Percentiles rank a stretch among this genome's conserved stretches.
phyloP scores from a whole-genome alignment of 2,329 filamentous ascomycete genomes.

The Sclerotinia glacialis region DNA sequence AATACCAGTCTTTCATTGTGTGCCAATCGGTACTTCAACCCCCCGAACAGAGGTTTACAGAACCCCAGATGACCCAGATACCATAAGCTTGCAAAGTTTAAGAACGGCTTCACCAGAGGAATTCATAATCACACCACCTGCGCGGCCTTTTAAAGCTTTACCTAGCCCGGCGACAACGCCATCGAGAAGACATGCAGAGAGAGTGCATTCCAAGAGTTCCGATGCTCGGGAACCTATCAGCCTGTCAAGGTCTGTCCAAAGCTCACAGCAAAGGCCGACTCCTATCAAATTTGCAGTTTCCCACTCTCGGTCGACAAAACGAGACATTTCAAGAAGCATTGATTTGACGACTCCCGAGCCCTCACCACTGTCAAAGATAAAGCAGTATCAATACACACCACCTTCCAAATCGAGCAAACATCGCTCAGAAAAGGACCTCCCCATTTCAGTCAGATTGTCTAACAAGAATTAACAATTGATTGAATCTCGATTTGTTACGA shows the following conservation, averaged over 20 bases:
- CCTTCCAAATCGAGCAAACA: not conserved
- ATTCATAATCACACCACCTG: not conserved
- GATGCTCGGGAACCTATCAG: not conserved
- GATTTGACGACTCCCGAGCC: conserved; percentile 13
- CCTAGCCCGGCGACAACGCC: conserved; percentile 1
- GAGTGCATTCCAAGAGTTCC: not conserved
- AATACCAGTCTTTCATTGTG: no score
- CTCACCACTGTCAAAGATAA: not conserved
- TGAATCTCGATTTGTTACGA: not conserved
- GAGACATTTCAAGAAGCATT: not conserved
- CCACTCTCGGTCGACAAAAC: not conserved
- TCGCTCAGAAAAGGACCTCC: not conserved
- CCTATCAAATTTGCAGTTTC: not conserved
- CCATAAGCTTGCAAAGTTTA: not conserved
- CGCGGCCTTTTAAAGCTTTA: not conserved
- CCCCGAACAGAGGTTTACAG: not conserved
- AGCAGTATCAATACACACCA: not conserved
- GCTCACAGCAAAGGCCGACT: not conserved
- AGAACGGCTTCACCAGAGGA: conserved; percentile 5
- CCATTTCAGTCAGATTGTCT: not conserved
- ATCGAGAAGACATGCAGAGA: not conserved
- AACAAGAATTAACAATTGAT: not conserved
- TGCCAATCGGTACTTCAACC: not conserved
- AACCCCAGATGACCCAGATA: not conserved
- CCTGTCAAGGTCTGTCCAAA: not conserved